Evolutionary conservation across 495 filamentous ascomycete species (phyloP), one percentile per base, ranked within the genome.

Genomic region (Penicillium crystallinum): DNA sequence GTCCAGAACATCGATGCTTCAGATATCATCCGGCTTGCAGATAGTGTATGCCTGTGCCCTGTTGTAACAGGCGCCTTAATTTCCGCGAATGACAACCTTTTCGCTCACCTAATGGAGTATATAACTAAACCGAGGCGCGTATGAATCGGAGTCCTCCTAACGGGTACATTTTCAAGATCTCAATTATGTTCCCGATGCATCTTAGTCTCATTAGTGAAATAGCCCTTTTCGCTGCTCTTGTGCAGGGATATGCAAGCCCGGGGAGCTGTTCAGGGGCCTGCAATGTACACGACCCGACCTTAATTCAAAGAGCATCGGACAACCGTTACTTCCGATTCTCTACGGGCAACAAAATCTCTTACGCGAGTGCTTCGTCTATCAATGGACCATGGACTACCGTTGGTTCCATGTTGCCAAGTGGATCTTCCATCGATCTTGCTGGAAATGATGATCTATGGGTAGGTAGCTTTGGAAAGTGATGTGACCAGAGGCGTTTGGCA

Each of bases 271-370:
- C 71, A 4, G 84, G 84, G 7, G 68, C 66, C 10, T 89, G 85
- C 67, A 76, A 68, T 35, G 67, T 80, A 11, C 85, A 88, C 49
- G 86, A 90, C 53, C 86, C 85, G 5, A 63, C 77, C 21, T 65
- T 89, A 46, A 82, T 89, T 54, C 77, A 74, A 7, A 78, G 86
- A 50, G 64, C 68, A 17, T 77, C 74, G 0, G 87, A 89, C 59
- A 80, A 81, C 5, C 80, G 59, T 0, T 90, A 90, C 66, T 91
- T 86, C 61, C 82, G 84, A 21, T 90, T 90, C 69, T 82, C 81
- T 4, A 90, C 88, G 0, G 80, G 81, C 18, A 80, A 82, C 21
- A 72, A 76, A 40, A 85, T 90, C 49, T 76, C 79, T 10, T 81
- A 88, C 46, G 78, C 80, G 14, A 84, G 79, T 2, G 74, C 86